Evolutionary conservation across 2,329 filamentous ascomycete genomes (phyloP), one percentile per base, ranked within the genome.

Genomic region (Cytospora leucostoma): DNA sequence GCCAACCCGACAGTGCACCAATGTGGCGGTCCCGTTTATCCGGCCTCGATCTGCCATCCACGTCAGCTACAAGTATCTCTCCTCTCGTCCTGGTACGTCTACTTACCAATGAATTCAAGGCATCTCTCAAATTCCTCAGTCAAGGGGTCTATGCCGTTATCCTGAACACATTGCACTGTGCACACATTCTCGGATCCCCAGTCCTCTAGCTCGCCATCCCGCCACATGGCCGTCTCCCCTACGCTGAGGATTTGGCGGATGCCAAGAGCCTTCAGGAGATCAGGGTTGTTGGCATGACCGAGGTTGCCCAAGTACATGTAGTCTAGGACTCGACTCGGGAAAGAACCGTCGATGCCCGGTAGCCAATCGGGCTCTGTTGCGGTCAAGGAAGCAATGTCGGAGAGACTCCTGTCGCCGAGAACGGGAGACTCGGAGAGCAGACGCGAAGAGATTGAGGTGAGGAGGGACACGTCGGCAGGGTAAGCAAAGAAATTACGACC

Each of bases 221-320:
- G 82, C 95, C 95, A 98, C 68, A 86, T 87, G 1, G 95, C 86
- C 3, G 88, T 88, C 78, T 99, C 95, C 2, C 95, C 95, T 35
- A 99, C 93, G 70, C 93, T 97, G 34, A 99, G 80, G 51, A 99
- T 88, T 70, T 96, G 91, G 15, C 83, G 84, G 65, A 99, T 97
- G 0, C 94, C 94, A 64, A 99, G 78, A 52, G 88, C 86, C 66
- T 81, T 83, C 37, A 99, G 78, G 37, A 99, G 79, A 61, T 91
- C 90, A 0, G 93, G 92, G 70, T 98, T 98, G 72, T 98, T 98
- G 8, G 95, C 95, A 73, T 99, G 95, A 0, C 86, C 87, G 17
- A 98, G 82, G 70, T 98, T 98, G 1, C 95, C 95, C 13, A 99
- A 84, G 73, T 99, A 99, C 88, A 99, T 93, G 73, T 98, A 97